Conservation (phyloP, 441 rosid species). For the Euphorbia schlechtendalii region DNA sequence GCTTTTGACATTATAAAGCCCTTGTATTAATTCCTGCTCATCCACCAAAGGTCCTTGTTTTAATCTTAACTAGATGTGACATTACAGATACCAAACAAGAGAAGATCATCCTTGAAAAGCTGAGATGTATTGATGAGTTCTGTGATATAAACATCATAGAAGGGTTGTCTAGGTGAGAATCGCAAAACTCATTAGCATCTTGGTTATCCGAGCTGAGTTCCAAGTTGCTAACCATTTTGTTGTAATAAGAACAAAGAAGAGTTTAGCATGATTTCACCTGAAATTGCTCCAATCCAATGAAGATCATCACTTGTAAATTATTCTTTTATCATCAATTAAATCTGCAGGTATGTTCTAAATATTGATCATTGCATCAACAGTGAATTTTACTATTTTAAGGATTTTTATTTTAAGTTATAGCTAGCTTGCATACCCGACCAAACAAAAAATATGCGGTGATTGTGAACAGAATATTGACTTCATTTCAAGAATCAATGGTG, state of each 20-base stretch:
- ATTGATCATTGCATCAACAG: too few relatives aligned
- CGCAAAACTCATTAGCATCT: not conserved
- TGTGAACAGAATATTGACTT: not conserved
- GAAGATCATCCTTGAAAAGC: conserved; percentile 61
- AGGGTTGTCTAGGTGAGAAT: conserved; percentile 15
- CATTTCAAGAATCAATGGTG: not conserved
- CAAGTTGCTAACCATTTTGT: not conserved
- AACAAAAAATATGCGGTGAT: not conserved
- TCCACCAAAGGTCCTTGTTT: too few relatives aligned
- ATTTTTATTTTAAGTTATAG: too few relatives aligned
- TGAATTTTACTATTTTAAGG: too few relatives aligned
- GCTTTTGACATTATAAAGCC: too few relatives aligned
- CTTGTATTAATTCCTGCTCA: too few relatives aligned
- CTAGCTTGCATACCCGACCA: not conserved
- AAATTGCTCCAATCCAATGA: too few relatives aligned
- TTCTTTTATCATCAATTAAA: too few relatives aligned
- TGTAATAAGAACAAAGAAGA: not conserved
- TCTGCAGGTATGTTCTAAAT: too few relatives aligned
- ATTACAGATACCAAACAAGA: conserved; percentile 71
- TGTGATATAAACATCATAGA: conserved; percentile 21
- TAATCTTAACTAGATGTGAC: conserved; percentile 32
- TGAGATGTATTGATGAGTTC: conserved; percentile 46
- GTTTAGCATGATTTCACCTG: too few relatives aligned
- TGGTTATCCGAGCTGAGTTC: not conserved
- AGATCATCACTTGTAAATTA: too few relatives aligned